A percentile compares a stretch with the other conserved stretches of the same genome.
phyloP scores from a whole-genome alignment of 495 filamentous ascomycete species.

The Extremus antarcticus region DNA sequence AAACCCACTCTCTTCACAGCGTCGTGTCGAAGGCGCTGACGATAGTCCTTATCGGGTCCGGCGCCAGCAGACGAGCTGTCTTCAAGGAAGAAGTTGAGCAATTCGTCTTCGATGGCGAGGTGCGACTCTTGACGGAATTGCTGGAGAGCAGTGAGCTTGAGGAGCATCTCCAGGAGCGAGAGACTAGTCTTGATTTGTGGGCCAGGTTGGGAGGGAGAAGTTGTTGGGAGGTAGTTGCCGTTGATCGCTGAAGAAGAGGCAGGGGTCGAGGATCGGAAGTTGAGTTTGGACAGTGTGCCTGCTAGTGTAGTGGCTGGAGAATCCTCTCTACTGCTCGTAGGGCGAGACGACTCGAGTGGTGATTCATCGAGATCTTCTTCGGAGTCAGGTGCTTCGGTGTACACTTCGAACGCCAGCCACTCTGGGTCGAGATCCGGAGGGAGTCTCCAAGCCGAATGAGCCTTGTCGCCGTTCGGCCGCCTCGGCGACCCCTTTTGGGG shows the following conservation, averaged over 20 bases:
- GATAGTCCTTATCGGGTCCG: constrained; percentile 58
- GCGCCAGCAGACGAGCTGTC: constrained; percentile 66
- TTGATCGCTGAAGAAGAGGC: constrained; percentile 19
- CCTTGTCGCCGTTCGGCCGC: no score
- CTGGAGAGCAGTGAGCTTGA: constrained; percentile 86
- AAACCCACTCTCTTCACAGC: constrained; percentile 75
- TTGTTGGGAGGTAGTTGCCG: constrained; percentile 26
- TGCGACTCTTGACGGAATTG: constrained; percentile 94
- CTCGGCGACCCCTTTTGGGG: background rate
- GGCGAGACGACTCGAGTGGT: constrained; percentile 22
- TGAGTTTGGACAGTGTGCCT: constrained; percentile 17
- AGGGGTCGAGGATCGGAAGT: constrained; percentile 31
- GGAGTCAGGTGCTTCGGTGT: constrained; percentile 49
- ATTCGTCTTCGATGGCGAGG: constrained; percentile 85
- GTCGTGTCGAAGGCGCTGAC: constrained; percentile 57
- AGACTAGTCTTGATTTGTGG: constrained; percentile 65
- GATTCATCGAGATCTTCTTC: constrained; percentile 40
- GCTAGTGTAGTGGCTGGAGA: constrained; percentile 35
- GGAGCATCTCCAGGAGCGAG: constrained; percentile 85
- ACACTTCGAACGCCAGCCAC: constrained; percentile 93
- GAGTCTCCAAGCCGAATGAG: constrained; percentile 46
- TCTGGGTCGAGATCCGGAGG: constrained; percentile 79
- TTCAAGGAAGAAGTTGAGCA: constrained; percentile 86
- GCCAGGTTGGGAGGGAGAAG: constrained; percentile 25
- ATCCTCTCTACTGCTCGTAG: constrained; percentile 11